Conservation (phyloP, 306 rosid species). For the Acacia melanoxylon region DNA sequence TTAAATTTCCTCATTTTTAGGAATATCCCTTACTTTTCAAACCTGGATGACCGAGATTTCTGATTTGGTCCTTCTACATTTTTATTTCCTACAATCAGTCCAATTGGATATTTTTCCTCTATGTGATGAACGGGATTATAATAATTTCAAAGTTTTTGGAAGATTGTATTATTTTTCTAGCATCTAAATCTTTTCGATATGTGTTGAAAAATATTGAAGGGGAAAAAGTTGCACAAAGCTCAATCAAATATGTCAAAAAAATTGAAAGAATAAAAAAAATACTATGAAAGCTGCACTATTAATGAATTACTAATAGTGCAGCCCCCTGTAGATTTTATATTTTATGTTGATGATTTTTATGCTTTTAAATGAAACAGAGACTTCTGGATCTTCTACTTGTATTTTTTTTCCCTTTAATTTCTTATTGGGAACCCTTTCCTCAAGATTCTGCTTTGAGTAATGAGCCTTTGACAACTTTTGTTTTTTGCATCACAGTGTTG, state of each 20-base stretch:
- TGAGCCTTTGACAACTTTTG: not conserved
- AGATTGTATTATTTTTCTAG: not conserved
- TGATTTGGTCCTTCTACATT: not conserved
- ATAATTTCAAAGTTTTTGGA: not conserved
- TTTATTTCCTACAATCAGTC: not conserved
- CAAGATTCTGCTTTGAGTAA: not conserved
- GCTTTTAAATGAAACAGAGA: not conserved
- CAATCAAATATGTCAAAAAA: too few relatives aligned
- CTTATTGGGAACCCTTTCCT: not conserved
- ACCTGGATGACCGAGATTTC: constrained; percentile 1
- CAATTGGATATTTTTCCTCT: not conserved
- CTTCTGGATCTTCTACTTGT: not conserved
- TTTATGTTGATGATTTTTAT: not conserved
- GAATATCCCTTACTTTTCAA: not conserved
- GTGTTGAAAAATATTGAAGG: not conserved
- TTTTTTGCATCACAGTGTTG: constrained; percentile 5
- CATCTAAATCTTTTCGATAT: not conserved
- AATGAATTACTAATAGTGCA: not conserved
- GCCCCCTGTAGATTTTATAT: not conserved
- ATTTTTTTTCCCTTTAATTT: not conserved
- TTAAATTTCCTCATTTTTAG: not conserved
- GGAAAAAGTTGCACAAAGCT: not conserved
- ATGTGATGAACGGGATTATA: not conserved
- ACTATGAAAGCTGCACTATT: not conserved
- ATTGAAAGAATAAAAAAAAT: too few relatives aligned